Evolutionary conservation across 495 filamentous ascomycete genomes (phyloP).

Genomic region (Hypoxylon fragiforme): DNA sequence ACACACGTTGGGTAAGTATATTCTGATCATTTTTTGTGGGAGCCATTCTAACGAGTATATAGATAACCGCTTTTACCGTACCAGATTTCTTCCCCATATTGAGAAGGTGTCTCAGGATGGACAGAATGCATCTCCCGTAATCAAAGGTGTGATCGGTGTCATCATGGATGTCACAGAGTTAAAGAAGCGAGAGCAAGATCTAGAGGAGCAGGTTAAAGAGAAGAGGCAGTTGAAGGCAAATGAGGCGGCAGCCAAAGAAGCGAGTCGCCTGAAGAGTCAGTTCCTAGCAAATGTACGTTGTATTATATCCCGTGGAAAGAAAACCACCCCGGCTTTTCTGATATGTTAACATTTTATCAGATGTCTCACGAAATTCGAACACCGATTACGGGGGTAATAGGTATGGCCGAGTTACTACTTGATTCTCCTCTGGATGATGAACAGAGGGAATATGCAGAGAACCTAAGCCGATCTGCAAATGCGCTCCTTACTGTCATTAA

Average conservation of each 20-base stretch:
- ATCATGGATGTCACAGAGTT: constrained; percentile 71
- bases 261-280: constrained; percentile 68
- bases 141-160: constrained; percentile 69
- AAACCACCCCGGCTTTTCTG: no score
- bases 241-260: constrained; percentile 68
- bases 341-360: constrained; percentile 35
- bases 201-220: constrained; percentile 61
- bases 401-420: constrained; percentile 70
- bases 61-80: constrained; percentile 64
- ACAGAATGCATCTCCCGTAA: constrained; percentile 45
- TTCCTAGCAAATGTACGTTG: constrained; percentile 62
- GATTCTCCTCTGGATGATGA: constrained; percentile 68
- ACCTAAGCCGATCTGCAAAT: constrained; percentile 79
- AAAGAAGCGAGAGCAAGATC: constrained; percentile 57
- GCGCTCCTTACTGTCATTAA: constrained; percentile 86
- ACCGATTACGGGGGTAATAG: constrained; percentile 67
- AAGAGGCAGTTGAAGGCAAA: constrained; percentile 65
- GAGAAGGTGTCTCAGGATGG: constrained; percentile 52
- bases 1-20: constrained; percentile 46
- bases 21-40: not conserved
- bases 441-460: constrained; percentile 74
- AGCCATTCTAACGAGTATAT: constrained; percentile 16
- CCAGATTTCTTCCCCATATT: constrained; percentile 62
- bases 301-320: not conserved
- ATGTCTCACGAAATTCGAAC: constrained; percentile 93